phyloP scores from a whole-genome alignment of 2,329 filamentous ascomycete genomes.

The Elsinoe ampelina region DNA sequence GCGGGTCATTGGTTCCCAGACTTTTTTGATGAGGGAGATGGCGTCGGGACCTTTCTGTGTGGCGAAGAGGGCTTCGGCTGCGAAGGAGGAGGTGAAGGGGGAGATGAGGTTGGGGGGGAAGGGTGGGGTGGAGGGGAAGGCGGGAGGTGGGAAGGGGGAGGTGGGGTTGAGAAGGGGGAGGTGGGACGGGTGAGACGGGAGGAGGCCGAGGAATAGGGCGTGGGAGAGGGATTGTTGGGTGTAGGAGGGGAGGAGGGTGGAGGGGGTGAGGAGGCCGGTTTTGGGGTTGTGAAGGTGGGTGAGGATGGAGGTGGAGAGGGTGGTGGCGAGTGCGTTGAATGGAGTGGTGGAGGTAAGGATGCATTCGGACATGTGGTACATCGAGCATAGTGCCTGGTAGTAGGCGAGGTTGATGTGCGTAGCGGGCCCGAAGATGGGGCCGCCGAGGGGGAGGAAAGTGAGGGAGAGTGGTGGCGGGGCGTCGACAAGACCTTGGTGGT shows the following conservation, averaged over 20 bases:
- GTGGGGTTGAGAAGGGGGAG: neutral
- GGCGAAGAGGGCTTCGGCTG: slow-evolving; percentile 8
- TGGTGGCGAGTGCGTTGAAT: neutral
- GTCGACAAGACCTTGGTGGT: neutral
- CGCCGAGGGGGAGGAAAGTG: neutral
- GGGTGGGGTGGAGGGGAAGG: neutral
- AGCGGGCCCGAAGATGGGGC: slow-evolving; percentile 1
- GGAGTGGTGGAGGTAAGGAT: neutral
- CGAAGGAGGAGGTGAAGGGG: slow-evolving; percentile 11
- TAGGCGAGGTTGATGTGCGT: neutral
- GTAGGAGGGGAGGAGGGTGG: neutral
- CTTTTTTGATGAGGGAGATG: slow-evolving; percentile 12
- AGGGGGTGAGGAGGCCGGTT: neutral
- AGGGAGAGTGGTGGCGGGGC: neutral
- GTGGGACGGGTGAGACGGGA: neutral
- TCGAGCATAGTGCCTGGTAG: neutral
- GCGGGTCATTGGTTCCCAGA: slow-evolving; percentile 11
- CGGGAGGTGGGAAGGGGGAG: neutral
- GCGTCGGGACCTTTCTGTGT: neutral
- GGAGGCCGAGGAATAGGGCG: neutral
- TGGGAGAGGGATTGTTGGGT: neutral
- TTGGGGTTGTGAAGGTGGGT: neutral
- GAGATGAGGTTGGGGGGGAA: neutral
- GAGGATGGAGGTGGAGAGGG: neutral
- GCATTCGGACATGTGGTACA: neutral